Evolutionary conservation across 2,329 filamentous ascomycete genomes (phyloP).

Genomic region (Diplodia mutila): DNA sequence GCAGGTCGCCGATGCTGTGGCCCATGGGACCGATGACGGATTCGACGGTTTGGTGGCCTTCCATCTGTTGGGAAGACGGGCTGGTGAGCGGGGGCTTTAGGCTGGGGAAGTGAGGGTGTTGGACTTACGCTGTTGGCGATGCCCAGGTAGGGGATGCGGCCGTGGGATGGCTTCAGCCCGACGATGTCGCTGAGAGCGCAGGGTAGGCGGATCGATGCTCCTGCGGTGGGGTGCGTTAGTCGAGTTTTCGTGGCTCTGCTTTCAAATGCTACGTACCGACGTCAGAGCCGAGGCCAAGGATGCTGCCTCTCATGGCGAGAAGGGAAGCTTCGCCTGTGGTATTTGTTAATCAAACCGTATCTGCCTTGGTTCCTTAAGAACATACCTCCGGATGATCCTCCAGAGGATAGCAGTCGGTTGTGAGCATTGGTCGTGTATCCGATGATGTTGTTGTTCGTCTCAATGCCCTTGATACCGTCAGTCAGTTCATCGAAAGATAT

Average conservation of each 20-base stretch:
- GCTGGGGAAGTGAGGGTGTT: no score
- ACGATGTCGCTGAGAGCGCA: conserved; percentile 63
- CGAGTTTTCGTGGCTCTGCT: no score
- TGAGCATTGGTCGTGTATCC: conserved; percentile 61
- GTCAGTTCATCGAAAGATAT: no score
- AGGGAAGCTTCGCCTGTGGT: conserved; percentile 54
- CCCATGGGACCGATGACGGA: conserved; percentile 68
- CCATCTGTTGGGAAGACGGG: conserved; percentile 53
- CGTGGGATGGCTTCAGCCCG: conserved; percentile 58
- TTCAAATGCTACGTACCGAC: conserved; percentile 59
- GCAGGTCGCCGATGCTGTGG: conserved; percentile 58
- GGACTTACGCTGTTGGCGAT: conserved; percentile 52
- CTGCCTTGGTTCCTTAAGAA: no score
- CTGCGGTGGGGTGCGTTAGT: no score
- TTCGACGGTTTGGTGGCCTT: conserved; percentile 65
- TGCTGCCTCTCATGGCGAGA: conserved; percentile 52
- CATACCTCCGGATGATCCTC: conserved; percentile 61
- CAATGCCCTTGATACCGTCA: no score
- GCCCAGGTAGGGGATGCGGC: conserved; percentile 51
- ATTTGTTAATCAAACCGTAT: no score
- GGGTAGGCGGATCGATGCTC: conserved; percentile 60
- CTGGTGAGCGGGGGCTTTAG: no score
- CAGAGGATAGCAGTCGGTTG: conserved; percentile 58
- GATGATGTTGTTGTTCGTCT: conserved; percentile 66
- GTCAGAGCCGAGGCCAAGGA: conserved; percentile 59